Conservation (phyloP, 2,329 filamentous ascomycete species). For the Drechslerella coelobrocha region DNA sequence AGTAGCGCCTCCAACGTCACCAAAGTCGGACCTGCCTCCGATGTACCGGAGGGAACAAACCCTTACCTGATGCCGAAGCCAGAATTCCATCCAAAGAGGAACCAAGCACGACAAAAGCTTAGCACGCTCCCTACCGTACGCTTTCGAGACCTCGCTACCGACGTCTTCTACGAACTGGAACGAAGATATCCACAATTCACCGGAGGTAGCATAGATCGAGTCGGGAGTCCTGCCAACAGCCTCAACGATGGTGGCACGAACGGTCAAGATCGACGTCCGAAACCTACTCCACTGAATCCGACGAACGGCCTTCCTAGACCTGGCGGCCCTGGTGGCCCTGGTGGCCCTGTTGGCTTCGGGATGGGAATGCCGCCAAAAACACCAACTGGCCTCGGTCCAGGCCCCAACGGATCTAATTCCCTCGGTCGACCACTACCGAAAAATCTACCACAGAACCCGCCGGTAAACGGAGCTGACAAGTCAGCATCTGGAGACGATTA, state of each 20-base stretch:
- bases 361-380: constrained; percentile 52
- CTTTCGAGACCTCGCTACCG: constrained; percentile 90
- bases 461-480: constrained; percentile 62
- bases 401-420: constrained; percentile 33
- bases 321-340: constrained; percentile 45
- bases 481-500: constrained; percentile 97
- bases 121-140: constrained; percentile 84
- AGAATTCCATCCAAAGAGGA: constrained; percentile 93
- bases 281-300: constrained; percentile 31
- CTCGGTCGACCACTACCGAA: constrained; percentile 76
- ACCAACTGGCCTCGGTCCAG: constrained; percentile 38
- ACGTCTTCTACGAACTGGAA: constrained; percentile 95
- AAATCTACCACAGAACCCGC: constrained; percentile 81
- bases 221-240: constrained; percentile 70
- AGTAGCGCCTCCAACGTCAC: constrained; percentile 56
- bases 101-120: constrained; percentile 94
- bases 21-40: constrained; percentile 64
- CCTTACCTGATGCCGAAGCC: constrained; percentile 81
- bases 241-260: constrained; percentile 26
- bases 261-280: constrained; percentile 39
- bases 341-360: constrained; percentile 34
- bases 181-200: constrained; percentile 84
- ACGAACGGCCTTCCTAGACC: constrained; percentile 27
- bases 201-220: constrained; percentile 71
- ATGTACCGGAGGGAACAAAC: constrained; percentile 61